A percentile compares a stretch with the other conserved stretches of the same genome.
Evolutionary conservation across 257 asterid species (phyloP).

Genomic region (Solanum bulbocastanum): DNA sequence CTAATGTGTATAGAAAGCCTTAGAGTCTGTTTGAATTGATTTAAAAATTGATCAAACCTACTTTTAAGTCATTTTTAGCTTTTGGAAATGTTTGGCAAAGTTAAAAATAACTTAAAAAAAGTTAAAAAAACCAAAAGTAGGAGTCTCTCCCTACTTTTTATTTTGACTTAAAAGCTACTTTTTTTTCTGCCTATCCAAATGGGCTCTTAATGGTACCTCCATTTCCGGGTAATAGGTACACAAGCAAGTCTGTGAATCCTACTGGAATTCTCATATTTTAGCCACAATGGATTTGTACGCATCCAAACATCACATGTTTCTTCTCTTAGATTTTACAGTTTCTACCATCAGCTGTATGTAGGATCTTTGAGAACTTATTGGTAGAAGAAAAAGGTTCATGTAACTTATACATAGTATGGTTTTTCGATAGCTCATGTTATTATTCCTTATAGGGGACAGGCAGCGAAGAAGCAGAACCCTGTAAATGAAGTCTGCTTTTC

Average conservation of each 20-base stretch:
- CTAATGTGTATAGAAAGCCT: neutral
- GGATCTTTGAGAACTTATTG: neutral
- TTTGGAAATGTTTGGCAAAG: neutral
- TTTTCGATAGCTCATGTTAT: neutral
- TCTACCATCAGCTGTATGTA: neutral
- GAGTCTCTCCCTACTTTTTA: neutral
- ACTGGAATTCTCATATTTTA: neutral
- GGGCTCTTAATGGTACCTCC: neutral
- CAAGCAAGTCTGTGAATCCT: neutral
- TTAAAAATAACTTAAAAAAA: neutral
- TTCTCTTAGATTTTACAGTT: neutral
- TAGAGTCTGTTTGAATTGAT: neutral
- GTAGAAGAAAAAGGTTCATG: neutral
- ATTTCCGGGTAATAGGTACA: neutral
- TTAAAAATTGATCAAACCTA: neutral
- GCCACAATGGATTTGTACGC: neutral
- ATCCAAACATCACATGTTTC: neutral
- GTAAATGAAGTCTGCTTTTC: neutral
- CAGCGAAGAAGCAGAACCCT: neutral
- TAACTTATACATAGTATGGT: neutral
- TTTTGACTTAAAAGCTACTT: neutral
- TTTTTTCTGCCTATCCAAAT: neutral
- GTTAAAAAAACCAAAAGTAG: neutral
- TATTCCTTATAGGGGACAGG: neutral
- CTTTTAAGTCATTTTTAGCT: neutral